Evolutionary conservation across 495 filamentous ascomycete species (phyloP).

Genomic region (Podospora appendiculata): DNA sequence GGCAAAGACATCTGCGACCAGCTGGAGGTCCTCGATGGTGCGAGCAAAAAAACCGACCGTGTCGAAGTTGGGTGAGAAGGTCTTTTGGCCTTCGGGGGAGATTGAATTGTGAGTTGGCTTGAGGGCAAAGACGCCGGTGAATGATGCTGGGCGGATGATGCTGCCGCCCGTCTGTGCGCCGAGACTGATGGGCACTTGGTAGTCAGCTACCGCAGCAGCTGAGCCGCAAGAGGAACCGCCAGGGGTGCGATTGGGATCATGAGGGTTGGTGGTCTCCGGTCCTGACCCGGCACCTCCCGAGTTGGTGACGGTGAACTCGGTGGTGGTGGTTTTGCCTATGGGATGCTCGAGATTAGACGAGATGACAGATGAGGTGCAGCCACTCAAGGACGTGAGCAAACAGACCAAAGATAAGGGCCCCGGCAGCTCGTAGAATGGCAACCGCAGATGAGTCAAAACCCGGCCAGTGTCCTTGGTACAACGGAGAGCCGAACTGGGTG

Average conservation of each 20-base stretch:
- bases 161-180: conserved; percentile 47
- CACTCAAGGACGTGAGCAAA: too few species aligned
- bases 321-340: conserved; percentile 41
- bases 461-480: conserved; percentile 31
- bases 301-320: conserved; percentile 40
- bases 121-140: conserved; percentile 45
- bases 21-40: conserved; percentile 39
- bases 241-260: conserved; percentile 38
- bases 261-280: conserved; percentile 37
- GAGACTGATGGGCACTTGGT: conserved; percentile 38
- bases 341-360: too few species aligned
- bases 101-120: conserved; percentile 53
- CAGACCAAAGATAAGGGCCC: conserved; percentile 35
- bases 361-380: too few species aligned
- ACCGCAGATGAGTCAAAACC: conserved; percentile 35
- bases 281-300: conserved; percentile 4
- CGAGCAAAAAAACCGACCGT: conserved; percentile 47
- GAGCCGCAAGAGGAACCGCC: conserved; percentile 49
- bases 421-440: conserved; percentile 35
- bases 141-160: conserved; percentile 45
- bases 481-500: conserved; percentile 42
- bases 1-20: conserved; percentile 39
- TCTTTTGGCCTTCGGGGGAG: conserved; percentile 42
- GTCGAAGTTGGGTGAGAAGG: conserved; percentile 42
- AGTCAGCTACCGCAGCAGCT: conserved; percentile 43